Evolutionary conservation across 306 rosid genomes (phyloP), one percentile per base, ranked within the genome.

Genomic region (Boehmeria nivea): DNA sequence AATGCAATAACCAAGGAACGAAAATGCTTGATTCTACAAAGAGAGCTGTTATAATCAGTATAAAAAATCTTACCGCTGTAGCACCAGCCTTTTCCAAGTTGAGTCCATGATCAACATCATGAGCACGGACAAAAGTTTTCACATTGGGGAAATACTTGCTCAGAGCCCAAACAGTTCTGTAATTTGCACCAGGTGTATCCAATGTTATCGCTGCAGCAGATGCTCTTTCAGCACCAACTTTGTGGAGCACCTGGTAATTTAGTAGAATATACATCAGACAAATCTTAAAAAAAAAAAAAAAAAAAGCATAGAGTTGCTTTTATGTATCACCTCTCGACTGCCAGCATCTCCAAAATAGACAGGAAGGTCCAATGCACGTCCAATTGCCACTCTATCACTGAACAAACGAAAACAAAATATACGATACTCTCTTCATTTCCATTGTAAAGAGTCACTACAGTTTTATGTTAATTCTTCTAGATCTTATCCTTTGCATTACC

Each of bases 51-150:
- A 54, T 42, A 70, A 58, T 17, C 48, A 26, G 60, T 22, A 69
- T 57, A 28, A 51, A 14, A 68, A 69, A 37, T 69, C 69, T 74
- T 87, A 93, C 99, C 60, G 99, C 99, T 3, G 99, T 93, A 40
- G 99, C 99, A 72, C 99, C 99, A 58, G 96, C 99, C 79, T 93
- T 93, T 74, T 93, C 99, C 71, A 93, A 87, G 79, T 93, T 93
- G 73, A 93, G 72, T 64, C 99, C 99, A 57, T 93, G 96, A 74
- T 67, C 91, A 63, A 93, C 94, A 72, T 93, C 99, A 64, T 93
- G 99, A 67, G 99, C 99, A 24, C 99, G 99, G 34, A 93, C 99
- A 71, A 93, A 93, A 59, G 99, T 93, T 76, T 93, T 93, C 54
- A 93, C 96, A 3, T 93, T 87, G 7, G 99, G 99, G 73, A 82